A percentile compares a stretch with the other conserved stretches of the same genome.
Evolutionary conservation across 768 basidiomycete species (phyloP).

Genomic region (Mycena kentingensis): DNA sequence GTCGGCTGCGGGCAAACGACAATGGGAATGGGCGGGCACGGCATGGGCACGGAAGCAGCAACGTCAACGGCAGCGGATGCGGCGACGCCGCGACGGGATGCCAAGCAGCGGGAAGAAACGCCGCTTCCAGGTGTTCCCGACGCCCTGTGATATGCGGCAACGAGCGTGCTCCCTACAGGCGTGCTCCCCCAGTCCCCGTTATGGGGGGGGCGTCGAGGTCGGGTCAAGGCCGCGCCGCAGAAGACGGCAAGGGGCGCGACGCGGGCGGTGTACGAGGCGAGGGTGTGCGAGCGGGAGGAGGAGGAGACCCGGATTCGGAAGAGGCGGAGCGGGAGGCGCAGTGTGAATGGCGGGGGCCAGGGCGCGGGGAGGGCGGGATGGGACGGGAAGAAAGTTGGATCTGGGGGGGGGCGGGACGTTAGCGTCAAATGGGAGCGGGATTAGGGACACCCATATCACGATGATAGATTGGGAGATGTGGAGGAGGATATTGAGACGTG

Average conservation of each 20-base stretch:
- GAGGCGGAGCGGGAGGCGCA: too few relatives aligned
- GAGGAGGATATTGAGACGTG: too few relatives aligned
- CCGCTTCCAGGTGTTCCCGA: constrained; percentile 50
- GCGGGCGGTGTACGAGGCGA: background rate
- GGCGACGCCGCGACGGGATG: too few relatives aligned
- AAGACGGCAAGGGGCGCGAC: background rate
- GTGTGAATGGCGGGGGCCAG: too few relatives aligned
- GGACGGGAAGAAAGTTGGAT: too few relatives aligned
- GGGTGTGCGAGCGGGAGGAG: background rate
- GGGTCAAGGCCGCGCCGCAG: background rate
- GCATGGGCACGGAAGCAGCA: background rate
- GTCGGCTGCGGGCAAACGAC: constrained; percentile 5
- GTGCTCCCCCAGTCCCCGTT: background rate
- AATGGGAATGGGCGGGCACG: constrained; percentile 2
- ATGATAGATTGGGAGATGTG: too few relatives aligned
- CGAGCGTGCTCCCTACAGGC: background rate
- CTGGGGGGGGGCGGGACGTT: too few relatives aligned
- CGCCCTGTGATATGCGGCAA: constrained; percentile 14
- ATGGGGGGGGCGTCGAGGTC: background rate
- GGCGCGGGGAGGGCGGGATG: too few relatives aligned
- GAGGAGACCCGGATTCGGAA: constrained; percentile 2
- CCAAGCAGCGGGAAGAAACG: constrained; percentile 40
- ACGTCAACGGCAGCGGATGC: constrained; percentile 15
- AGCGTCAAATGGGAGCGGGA: too few relatives aligned
- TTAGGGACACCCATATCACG: too few relatives aligned